Base-by-base conservation (phyloP, 2,329 filamentous ascomycete species). In the Arachnopeziza araneosa region DNA sequence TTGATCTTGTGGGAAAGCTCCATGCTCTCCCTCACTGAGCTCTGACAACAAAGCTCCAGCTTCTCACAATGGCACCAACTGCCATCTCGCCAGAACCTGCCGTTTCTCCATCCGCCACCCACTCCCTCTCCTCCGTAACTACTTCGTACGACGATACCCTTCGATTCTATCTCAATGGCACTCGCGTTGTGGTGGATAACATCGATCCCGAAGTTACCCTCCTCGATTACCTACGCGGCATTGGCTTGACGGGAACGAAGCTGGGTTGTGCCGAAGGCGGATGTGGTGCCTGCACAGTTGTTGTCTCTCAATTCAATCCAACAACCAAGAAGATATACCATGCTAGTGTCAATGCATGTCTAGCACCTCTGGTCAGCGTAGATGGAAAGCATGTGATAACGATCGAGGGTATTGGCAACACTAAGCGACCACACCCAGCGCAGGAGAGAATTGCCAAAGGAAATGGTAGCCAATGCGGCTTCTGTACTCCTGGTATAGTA, bases 371-470 rank as follows among this genome's bases (percentile, higher is more conserved):
- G 53, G 90, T 92, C 66, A 96, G 92, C 69, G 84, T 98, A 51
- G 95, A 98, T 73, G 95, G 95, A 52, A 99, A 99, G 74, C 95
- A 99, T 82, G 91, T 98, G 70, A 93, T 99, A 72, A 99, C 95
- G 2, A 88, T 99, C 50, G 95, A 99, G 76, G 95, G 95, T 7
- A 97, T 99, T 69, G 95, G 95, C 12, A 90, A 89, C 72, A 87
- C 90, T 26, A 88, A 95, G 73, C 85, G 82, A 50, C 95, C 95
- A 5, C 95, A 99, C 77, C 90, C 93, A 1, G 80, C 88, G 2
- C 95, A 98, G 73, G 92, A 98, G 77, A 84, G 95, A 54, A 89
- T 99, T 68, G 93, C 95, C 21, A 90, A 90, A 75, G 85, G 89
- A 32, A 95, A 96, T 76, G 95, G 95, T 54, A 96, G 91, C 67